phyloP scores from a whole-genome alignment of 192 early-diverging fungal genomes.

The Podila minutissima region DNA sequence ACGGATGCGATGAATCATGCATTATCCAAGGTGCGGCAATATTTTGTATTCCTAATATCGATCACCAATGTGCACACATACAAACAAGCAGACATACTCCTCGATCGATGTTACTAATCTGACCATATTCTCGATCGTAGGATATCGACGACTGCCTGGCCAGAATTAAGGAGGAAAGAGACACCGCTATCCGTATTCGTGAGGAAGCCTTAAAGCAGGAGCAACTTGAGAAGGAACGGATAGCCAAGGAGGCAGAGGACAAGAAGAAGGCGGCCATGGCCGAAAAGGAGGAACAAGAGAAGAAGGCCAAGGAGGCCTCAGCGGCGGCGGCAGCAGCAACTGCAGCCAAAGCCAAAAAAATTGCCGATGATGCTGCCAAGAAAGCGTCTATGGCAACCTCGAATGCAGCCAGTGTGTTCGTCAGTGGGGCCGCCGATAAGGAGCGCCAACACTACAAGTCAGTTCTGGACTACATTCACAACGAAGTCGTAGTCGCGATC shows the following conservation, averaged over 20 bases:
- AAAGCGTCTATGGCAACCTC: conserved; percentile 6
- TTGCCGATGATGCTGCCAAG: conserved; percentile 8
- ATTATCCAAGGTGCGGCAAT: conserved; percentile 5
- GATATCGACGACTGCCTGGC: conserved; percentile 20
- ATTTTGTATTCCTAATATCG: too few relatives aligned
- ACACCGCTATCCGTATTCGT: conserved; percentile 20
- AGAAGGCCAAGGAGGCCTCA: conserved; percentile 21
- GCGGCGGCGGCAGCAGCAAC: conserved; percentile 22
- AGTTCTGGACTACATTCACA: conserved; percentile 50
- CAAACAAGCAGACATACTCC: neutral
- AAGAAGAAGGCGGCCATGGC: conserved; percentile 21
- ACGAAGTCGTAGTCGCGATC: conserved; percentile 48
- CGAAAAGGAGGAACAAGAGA: conserved; percentile 11
- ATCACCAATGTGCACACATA: too few relatives aligned
- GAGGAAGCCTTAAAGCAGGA: conserved; percentile 15
- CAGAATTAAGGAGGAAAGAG: conserved; percentile 32
- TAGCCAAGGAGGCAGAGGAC: conserved; percentile 36
- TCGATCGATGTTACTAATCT: neutral
- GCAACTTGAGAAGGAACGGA: conserved; percentile 28
- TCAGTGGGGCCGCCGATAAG: conserved; percentile 23
- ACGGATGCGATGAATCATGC: conserved; percentile 24
- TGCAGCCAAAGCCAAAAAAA: conserved; percentile 30
- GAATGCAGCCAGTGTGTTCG: neutral
- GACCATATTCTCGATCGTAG: neutral
- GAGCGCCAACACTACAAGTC: conserved; percentile 42